Conservation (phyloP, 1,284 basidiomycete genomes). For the Austroboletus novae-zelandiae region DNA sequence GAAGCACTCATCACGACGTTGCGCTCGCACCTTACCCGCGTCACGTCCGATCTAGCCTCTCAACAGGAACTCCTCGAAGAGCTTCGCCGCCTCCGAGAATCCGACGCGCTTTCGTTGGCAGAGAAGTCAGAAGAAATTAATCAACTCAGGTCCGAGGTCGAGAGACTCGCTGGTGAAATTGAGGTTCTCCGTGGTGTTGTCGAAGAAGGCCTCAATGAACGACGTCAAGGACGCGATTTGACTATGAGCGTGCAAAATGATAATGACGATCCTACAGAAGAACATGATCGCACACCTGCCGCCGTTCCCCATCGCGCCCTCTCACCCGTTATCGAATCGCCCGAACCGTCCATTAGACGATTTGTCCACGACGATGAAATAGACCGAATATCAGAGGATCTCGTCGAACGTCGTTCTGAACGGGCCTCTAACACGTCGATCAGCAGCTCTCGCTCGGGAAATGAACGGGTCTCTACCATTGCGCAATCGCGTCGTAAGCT, state of each 20-base stretch:
- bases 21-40: conserved; percentile 68
- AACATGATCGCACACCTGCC: neutral
- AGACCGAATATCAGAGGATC: conserved; percentile 33
- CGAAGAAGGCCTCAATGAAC: conserved; percentile 76
- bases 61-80: conserved; percentile 67
- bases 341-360: conserved; percentile 13
- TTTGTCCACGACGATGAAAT: conserved; percentile 32
- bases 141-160: conserved; percentile 63
- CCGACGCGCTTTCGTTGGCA: conserved; percentile 57
- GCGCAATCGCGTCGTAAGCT: neutral
- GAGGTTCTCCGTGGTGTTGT: conserved; percentile 80
- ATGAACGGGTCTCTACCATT: conserved; percentile 3
- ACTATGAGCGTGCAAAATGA: conserved; percentile 6
- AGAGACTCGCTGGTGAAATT: conserved; percentile 76
- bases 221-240: conserved; percentile 43
- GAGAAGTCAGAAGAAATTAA: conserved; percentile 64
- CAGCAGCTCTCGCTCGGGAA: conserved; percentile 12
- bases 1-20: conserved; percentile 75
- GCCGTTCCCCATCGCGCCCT: neutral
- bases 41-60: conserved; percentile 74
- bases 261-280: neutral
- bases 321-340: conserved; percentile 2
- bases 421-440: conserved; percentile 31
- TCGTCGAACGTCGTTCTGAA: conserved; percentile 36
- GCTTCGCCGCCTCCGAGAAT: conserved; percentile 60